Base-by-base conservation (phyloP, 108 stramenopile species). In the Ochromonas danica region DNA sequence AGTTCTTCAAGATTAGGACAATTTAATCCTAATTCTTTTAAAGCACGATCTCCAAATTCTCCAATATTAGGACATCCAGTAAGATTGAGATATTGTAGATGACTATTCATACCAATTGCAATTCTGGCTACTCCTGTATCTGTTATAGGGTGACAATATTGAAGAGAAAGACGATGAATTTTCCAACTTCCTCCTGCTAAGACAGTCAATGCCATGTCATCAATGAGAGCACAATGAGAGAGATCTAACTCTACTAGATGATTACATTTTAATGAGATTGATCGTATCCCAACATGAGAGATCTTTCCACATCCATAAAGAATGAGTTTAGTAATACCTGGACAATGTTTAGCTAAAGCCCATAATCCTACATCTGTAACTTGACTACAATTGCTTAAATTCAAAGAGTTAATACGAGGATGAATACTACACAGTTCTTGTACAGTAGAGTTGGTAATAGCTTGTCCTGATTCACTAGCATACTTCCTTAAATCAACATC, bases 21-120 rank as follows among this genome's bases (percentile, higher is more conserved):
- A 60, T 17, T 6, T 6, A 6, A 38, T 6, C 72, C 72, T 38
- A 75, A 31, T 27, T 75, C 72, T 60, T 75, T 75, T 27, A 75
- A 6, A 75, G 10, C 72, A 6, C 51, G 72, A 60, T 75, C 72
- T 30, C 72, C 72, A 60, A 75, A 75, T 75, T 75, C 72, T 6
- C 72, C 72, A 60, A 75, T 60, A 45, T 60, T 45, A 6, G 30
- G 17, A 75, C 72, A 75, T 27, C 72, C 72, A 14, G 6, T 45
- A 3, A 75, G 3, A 41, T 75, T 60, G 6, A 75, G 40, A 22
- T 70, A 17, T 41, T 3, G 3, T 41, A 75, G 40, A 10, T 6
- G 6, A 10, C 14, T 10, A 6, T 27, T 41, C 10, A 17, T 6
- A 3, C 17, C 36, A 14, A 10, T 75, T 41, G 51, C 36, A 10